A percentile compares a stretch with the other conserved stretches of the same genome.
These are phyloP conservation scores for Pelargonium cotyledonis DNA, from an alignment of 441 rosid genomes.

Conservation along the genomic window DNA sequence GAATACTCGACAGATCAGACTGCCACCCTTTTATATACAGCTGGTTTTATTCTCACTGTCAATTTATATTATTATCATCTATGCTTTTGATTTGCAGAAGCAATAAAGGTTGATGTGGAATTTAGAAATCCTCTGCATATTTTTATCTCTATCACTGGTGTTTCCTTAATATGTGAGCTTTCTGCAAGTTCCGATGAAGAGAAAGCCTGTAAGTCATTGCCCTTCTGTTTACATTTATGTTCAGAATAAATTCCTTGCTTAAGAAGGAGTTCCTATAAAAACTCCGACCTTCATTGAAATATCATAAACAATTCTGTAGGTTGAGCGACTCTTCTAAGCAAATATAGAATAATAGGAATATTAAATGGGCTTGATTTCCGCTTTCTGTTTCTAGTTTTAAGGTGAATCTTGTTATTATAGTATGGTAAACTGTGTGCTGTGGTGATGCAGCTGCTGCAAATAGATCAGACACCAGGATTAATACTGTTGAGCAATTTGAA, in stretches of 20 bases:
- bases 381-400: constrained; percentile 6
- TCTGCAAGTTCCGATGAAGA: constrained; percentile 51
- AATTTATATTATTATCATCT: neutral
- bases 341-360: too few species aligned
- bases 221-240: constrained; percentile 14
- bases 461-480: constrained; percentile 37
- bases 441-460: constrained; percentile 40
- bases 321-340: too few species aligned
- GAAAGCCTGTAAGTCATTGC: constrained; percentile 46
- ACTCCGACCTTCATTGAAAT: too few species aligned
- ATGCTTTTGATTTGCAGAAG: constrained; percentile 49
- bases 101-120: constrained; percentile 64
- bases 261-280: too few species aligned
- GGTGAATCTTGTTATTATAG: neutral
- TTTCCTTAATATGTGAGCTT: constrained; percentile 79
- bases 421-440: constrained; percentile 15
- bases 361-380: too few species aligned
- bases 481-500: constrained; percentile 35
- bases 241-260: neutral
- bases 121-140: constrained; percentile 79
- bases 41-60: neutral
- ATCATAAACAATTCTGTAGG: too few species aligned
- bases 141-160: constrained; percentile 57
- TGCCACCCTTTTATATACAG: neutral
- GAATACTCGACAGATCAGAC: neutral